phyloP scores from a whole-genome alignment of 306 rosid genomes.

The Castanopsis chinensis region DNA sequence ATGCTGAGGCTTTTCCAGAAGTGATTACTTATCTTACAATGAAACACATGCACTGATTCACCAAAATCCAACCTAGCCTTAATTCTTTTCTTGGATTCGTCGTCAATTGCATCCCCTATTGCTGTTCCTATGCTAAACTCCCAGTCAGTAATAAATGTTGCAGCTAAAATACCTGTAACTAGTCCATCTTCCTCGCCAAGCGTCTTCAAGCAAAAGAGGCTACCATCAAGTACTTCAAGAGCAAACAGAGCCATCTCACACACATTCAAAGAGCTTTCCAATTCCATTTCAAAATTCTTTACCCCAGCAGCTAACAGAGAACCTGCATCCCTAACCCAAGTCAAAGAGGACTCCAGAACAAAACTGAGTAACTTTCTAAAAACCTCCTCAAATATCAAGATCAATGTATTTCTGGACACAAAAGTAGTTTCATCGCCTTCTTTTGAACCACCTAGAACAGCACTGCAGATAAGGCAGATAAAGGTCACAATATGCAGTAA shows the following conservation, averaged over 20 bases:
- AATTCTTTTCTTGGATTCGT: conserved; percentile 32
- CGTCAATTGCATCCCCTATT: conserved; percentile 42
- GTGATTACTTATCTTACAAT: conserved; percentile 49
- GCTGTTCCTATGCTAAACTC: conserved; percentile 51
- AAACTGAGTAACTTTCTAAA: conserved; percentile 64
- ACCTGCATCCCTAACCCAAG: conserved; percentile 65
- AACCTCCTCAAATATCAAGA: conserved; percentile 59
- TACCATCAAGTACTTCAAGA: conserved; percentile 75
- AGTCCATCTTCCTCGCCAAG: conserved; percentile 59
- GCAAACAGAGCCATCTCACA: conserved; percentile 64
- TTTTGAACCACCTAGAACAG: conserved; percentile 76
- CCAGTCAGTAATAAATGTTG: conserved; percentile 70
- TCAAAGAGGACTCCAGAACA: conserved; percentile 57
- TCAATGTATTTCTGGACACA: conserved; percentile 60
- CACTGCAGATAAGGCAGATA: conserved; percentile 49
- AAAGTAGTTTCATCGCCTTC: conserved; percentile 52
- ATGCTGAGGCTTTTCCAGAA: conserved; percentile 51
- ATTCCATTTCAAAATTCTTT: conserved; percentile 30
- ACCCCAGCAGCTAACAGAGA: conserved; percentile 43
- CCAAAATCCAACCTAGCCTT: conserved; percentile 53
- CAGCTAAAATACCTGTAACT: conserved; percentile 66
- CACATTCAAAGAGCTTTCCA: conserved; percentile 39
- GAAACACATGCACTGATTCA: conserved; percentile 48
- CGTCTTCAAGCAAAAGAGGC: conserved; percentile 60
- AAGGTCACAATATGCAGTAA: conserved; percentile 5